Percentiles rank a stretch among this genome's conserved stretches.
These are phyloP conservation scores for Actinomucor elegans DNA, from an alignment of 371 early-diverging fungal genomes.

Conservation along the genomic window DNA sequence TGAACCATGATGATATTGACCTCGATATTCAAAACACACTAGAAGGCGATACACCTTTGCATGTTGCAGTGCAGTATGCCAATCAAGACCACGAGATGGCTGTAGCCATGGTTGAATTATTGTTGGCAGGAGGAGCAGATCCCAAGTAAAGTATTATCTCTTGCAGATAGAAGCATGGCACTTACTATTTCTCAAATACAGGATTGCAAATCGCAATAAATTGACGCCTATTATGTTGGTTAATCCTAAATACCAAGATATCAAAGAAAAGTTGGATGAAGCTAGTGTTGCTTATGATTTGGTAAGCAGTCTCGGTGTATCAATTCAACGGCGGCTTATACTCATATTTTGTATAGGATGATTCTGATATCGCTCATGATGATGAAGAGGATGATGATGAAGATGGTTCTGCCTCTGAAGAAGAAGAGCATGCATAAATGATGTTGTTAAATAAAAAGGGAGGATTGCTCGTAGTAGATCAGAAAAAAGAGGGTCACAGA, in stretches of 20 bases:
- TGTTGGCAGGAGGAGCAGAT: conserved; percentile 57
- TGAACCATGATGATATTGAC: conserved; percentile 55
- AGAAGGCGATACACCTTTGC: conserved; percentile 66
- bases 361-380: conserved; percentile 23
- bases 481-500: too few species aligned
- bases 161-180: background rate
- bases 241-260: conserved; percentile 25
- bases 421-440: too few species aligned
- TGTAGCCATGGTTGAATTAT: conserved; percentile 53
- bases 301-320: conserved; percentile 20
- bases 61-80: conserved; percentile 57
- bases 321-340: background rate
- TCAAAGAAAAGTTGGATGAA: conserved; percentile 27
- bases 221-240: conserved; percentile 38
- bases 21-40: conserved; percentile 53
- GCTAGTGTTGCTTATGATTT: conserved; percentile 28
- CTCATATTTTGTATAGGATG: conserved; percentile 13
- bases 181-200: conserved; percentile 13
- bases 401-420: conserved; percentile 17
- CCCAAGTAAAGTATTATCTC: conserved; percentile 29
- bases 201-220: conserved; percentile 37
- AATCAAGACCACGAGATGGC: conserved; percentile 48
- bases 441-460: too few species aligned
- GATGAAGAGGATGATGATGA: conserved; percentile 9
- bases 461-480: too few species aligned